These are phyloP conservation scores for Bretschneidera sinensis DNA, from an alignment of 345 rosid genomes.

Conservation along the genomic window DNA sequence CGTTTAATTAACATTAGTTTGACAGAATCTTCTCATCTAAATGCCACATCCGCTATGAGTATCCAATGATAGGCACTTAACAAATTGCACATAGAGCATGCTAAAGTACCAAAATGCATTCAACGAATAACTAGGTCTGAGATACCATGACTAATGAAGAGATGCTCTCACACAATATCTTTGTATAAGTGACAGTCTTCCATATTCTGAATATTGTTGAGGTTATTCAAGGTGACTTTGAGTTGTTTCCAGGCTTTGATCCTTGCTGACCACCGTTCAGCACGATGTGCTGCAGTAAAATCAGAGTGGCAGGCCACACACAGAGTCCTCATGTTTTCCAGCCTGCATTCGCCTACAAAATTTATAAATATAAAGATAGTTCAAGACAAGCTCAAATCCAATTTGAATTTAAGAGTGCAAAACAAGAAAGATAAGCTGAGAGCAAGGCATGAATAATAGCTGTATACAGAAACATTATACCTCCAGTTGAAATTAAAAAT, in stretches of 20 bases:
- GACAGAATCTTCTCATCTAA: background rate
- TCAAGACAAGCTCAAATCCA: background rate
- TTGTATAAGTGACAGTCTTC: slow-evolving; percentile 18
- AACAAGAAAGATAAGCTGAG: background rate
- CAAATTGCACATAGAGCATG: background rate
- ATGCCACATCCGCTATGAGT: no score
- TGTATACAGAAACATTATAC: no score
- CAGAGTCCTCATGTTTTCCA: slow-evolving; percentile 92
- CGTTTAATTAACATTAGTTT: background rate
- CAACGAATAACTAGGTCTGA: background rate
- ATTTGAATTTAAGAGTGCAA: no score
- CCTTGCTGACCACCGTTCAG: slow-evolving; percentile 49
- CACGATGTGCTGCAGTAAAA: slow-evolving; percentile 68
- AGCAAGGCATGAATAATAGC: background rate
- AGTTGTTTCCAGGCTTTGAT: slow-evolving; percentile 63
- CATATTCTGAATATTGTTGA: slow-evolving; percentile 25
- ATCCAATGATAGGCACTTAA: no score
- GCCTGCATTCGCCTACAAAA: slow-evolving; percentile 70
- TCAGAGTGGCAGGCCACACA: slow-evolving; percentile 86
- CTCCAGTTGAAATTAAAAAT: no score
- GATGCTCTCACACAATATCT: slow-evolving; percentile 24
- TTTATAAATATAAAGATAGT: slow-evolving; percentile 9
- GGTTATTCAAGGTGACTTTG: slow-evolving; percentile 37
- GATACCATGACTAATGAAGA: background rate
- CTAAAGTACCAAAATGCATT: background rate